Conservation (phyloP, 176 grass and related monocot species). For the Carex littledalei region DNA sequence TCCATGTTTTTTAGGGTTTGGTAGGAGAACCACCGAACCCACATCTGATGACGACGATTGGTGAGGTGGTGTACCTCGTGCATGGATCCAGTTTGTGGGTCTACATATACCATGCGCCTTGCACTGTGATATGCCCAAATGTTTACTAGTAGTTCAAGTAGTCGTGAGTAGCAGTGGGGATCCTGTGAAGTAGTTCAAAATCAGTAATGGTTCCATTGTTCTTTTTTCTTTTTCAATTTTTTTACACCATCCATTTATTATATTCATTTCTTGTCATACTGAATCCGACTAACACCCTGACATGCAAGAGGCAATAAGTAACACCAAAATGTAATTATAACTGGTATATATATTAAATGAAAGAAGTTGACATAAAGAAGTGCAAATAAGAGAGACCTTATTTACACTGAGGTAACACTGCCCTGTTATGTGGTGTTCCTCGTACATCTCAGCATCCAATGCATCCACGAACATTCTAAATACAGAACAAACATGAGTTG, state of each 20-base stretch:
- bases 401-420: slow-evolving; percentile 66
- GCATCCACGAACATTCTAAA: slow-evolving; percentile 92
- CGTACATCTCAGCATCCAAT: slow-evolving; percentile 79
- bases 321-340: not conserved
- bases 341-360: not conserved
- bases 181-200: slow-evolving; percentile 54
- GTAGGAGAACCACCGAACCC: slow-evolving; percentile 65
- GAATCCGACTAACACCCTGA: not conserved
- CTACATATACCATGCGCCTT: slow-evolving; percentile 71
- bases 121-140: slow-evolving; percentile 93
- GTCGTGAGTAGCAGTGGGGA: slow-evolving; percentile 72
- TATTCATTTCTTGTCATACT: not conserved
- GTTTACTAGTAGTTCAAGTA: slow-evolving; percentile 83
- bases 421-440: slow-evolving; percentile 64
- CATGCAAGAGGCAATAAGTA: not conserved
- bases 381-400: slow-evolving; percentile 34
- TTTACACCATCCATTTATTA: not conserved
- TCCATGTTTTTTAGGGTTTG: slow-evolving; percentile 84
- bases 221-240: not conserved
- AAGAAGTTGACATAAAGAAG: slow-evolving; percentile 16
- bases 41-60: slow-evolving; percentile 64
- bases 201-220: not conserved
- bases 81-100: slow-evolving; percentile 80
- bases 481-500: slow-evolving; percentile 18
- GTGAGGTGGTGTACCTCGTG: slow-evolving; percentile 68